Evolutionary conservation across 495 filamentous ascomycete genomes (phyloP).

Genomic region (Aspergillus panamensis): DNA sequence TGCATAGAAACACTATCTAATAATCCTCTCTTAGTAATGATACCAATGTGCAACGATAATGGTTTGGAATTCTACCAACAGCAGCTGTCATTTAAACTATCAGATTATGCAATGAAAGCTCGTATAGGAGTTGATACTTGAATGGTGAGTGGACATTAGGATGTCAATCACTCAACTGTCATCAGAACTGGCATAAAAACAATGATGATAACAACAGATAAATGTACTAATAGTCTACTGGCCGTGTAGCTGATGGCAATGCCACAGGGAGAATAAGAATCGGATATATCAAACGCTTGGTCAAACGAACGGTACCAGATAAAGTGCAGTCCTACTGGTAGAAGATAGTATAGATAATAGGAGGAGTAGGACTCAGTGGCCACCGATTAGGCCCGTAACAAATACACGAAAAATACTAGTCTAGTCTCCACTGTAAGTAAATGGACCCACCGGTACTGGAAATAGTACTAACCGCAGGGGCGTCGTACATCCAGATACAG

Average conservation of each 20-base stretch:
- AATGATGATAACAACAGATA: no score
- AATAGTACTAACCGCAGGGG: neutral
- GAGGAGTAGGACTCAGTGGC: neutral
- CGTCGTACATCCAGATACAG: conserved; percentile 12
- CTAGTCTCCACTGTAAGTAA: neutral
- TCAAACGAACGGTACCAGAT: neutral
- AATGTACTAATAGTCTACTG: neutral
- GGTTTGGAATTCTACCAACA: conserved; percentile 3
- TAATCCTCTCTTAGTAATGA: neutral
- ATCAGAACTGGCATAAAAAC: conserved; percentile 1
- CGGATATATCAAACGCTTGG: conserved; percentile 7
- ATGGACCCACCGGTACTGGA: conserved; percentile 7
- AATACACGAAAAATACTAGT: neutral
- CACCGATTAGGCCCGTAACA: neutral
- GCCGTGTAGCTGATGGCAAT: no score
- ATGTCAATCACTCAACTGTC: conserved; percentile 2
- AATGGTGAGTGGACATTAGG: neutral
- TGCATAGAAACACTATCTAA: neutral
- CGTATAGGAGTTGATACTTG: conserved; percentile 7
- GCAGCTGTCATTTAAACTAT: conserved; percentile 14
- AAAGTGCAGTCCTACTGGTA: neutral
- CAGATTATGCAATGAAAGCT: conserved; percentile 16
- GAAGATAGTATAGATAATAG: no score
- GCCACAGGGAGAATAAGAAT: neutral
- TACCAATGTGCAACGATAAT: neutral